Percentiles rank a stretch among this genome's conserved stretches.
Evolutionary conservation across 108 stramenopile species (phyloP).

Genomic region (Pseudonitzschia delicatissima): DNA sequence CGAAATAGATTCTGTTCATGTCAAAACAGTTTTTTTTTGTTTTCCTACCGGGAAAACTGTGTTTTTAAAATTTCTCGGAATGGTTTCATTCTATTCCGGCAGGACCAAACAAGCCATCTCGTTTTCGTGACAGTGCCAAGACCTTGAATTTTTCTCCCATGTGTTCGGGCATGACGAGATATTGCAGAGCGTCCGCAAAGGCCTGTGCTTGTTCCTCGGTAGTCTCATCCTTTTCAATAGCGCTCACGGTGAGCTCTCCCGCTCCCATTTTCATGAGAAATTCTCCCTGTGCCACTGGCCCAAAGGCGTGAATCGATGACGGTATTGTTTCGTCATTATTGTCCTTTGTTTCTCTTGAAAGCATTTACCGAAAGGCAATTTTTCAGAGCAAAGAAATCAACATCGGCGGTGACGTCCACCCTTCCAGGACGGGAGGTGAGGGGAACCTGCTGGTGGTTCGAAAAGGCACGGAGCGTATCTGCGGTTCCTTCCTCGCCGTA

Average conservation of each 20-base stretch:
- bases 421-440: slow-evolving; percentile 82
- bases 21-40: too few species aligned
- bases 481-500: slow-evolving; percentile 90
- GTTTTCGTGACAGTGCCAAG: slow-evolving; percentile 67
- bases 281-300: slow-evolving; percentile 87
- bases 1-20: too few species aligned
- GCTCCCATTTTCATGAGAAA: slow-evolving; percentile 93
- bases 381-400: slow-evolving; percentile 90
- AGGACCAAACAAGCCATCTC: slow-evolving; percentile 40
- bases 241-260: slow-evolving; percentile 44
- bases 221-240: slow-evolving; percentile 72
- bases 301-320: slow-evolving; percentile 56
- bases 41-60: too few species aligned
- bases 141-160: slow-evolving; percentile 92
- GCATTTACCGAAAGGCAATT: slow-evolving; percentile 44
- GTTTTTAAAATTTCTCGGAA: too few species aligned
- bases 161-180: slow-evolving; percentile 83
- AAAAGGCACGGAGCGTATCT: slow-evolving; percentile 91
- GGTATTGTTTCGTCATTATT: background rate
- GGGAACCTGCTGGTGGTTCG: slow-evolving; percentile 82
- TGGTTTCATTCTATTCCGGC: slow-evolving; percentile 35
- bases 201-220: slow-evolving; percentile 85
- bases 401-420: slow-evolving; percentile 96
- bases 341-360: background rate
- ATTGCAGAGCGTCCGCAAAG: slow-evolving; percentile 74